Evolutionary conservation across 768 basidiomycete genomes (phyloP).

Genomic region (Jaapia argillacea): DNA sequence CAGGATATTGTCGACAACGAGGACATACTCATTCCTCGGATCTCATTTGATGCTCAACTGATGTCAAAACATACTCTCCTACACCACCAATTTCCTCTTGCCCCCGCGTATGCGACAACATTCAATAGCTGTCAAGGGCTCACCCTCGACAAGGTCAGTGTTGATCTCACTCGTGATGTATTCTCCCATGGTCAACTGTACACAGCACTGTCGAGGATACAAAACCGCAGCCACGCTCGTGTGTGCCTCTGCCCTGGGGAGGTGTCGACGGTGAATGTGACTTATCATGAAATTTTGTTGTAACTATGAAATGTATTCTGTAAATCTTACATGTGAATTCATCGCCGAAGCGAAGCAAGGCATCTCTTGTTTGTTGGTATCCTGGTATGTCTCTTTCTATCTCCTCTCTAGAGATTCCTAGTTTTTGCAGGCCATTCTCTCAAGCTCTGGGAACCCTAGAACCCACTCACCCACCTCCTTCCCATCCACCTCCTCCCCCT

Average conservation of each 20-base stretch:
- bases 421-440: no score
- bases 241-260: conserved; percentile 12
- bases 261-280: conserved; percentile 16
- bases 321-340: background rate
- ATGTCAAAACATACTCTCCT: conserved; percentile 21
- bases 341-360: background rate
- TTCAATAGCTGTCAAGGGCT: conserved; percentile 34
- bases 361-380: background rate
- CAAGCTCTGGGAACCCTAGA: no score
- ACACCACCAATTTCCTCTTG: conserved; percentile 25
- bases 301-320: conserved; percentile 3
- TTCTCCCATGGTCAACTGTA: conserved; percentile 29
- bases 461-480: no score
- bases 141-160: conserved; percentile 24
- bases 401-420: no score
- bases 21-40: conserved; percentile 18
- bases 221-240: conserved; percentile 15
- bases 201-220: conserved; percentile 20
- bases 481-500: no score
- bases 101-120: conserved; percentile 29
- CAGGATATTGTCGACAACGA: conserved; percentile 10
- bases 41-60: conserved; percentile 14
- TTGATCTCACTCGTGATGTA: conserved; percentile 25
- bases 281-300: conserved; percentile 16
- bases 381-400: no score